phyloP scores from a whole-genome alignment of 2,329 filamentous ascomycete genomes.

The Chaetomiaceae sp. region DNA sequence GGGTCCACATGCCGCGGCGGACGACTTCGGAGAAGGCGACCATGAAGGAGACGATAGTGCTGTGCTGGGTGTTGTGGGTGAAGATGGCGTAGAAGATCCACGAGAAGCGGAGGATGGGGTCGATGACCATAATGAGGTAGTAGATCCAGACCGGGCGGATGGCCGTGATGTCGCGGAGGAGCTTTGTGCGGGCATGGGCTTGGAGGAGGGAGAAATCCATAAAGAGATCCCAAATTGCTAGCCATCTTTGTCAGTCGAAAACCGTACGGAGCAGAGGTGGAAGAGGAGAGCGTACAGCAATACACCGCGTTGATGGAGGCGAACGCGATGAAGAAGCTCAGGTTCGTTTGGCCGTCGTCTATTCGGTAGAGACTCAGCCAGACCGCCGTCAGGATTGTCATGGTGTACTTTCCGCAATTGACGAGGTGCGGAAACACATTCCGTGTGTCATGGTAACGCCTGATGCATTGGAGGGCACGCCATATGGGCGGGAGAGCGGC shows the following conservation, averaged over 20 bases:
- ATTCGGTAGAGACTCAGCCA: conserved; percentile 82
- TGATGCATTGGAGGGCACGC: conserved; percentile 85
- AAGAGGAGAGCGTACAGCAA: conserved; percentile 53
- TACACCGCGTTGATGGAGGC: conserved; percentile 81
- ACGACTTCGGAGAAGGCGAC: conserved; percentile 74
- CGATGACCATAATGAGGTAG: conserved; percentile 76
- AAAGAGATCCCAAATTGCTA: conserved; percentile 83
- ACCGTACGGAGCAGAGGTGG: too few relatives aligned
- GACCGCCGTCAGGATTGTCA: conserved; percentile 75
- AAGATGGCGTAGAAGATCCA: conserved; percentile 95
- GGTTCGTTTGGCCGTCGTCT: conserved; percentile 48
- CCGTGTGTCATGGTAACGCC: conserved; percentile 80
- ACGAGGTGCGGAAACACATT: conserved; percentile 89
- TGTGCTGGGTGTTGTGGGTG: conserved; percentile 74
- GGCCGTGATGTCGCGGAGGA: conserved; percentile 73
- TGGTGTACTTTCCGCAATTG: conserved; percentile 87
- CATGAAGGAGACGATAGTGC: conserved; percentile 73
- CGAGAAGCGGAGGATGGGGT: conserved; percentile 82
- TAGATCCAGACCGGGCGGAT: conserved; percentile 79
- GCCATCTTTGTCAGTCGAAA: conserved; percentile 10
- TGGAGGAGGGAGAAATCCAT: conserved; percentile 97
- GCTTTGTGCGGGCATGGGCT: conserved; percentile 59
- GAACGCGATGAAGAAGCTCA: conserved; percentile 74
- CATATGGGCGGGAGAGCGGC: conserved; percentile 78
- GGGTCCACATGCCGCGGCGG: conserved; percentile 84